phyloP scores from a whole-genome alignment of 805 yeast genomes.

The Candida michaelii region DNA sequence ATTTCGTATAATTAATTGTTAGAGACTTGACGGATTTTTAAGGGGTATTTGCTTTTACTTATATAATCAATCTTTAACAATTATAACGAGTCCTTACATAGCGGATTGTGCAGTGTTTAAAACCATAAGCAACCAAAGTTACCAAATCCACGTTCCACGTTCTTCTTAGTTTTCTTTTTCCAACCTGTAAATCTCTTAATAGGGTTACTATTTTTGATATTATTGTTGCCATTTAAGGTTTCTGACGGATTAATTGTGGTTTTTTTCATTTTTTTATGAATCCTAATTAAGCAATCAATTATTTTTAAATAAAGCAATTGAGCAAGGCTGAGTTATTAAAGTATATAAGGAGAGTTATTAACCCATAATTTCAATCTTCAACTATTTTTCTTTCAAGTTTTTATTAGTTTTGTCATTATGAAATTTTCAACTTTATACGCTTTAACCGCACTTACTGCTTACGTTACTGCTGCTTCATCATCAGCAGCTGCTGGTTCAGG shows the following conservation, averaged over 20 bases:
- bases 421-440: slow-evolving; percentile 13
- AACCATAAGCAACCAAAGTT: background rate
- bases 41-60: background rate
- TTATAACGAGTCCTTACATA: background rate
- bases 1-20: too few relatives aligned
- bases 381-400: background rate
- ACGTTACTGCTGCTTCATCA: slow-evolving; percentile 9
- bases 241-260: background rate
- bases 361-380: background rate
- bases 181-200: background rate
- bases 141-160: background rate
- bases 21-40: background rate
- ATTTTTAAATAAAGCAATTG: background rate
- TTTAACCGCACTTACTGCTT: slow-evolving; percentile 2
- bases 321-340: slow-evolving; percentile 4
- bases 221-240: background rate
- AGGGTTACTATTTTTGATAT: background rate
- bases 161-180: background rate
- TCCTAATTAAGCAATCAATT: background rate
- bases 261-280: background rate
- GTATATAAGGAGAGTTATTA: background rate
- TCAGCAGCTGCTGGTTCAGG: slow-evolving; percentile 10
- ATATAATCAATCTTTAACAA: background rate
- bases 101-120: background rate
- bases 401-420: slow-evolving; percentile 7